Evolutionary conservation across 108 stramenopile species (phyloP), one percentile per base, ranked within the genome.

Genomic region (Cylindrotheca fusiformis): DNA sequence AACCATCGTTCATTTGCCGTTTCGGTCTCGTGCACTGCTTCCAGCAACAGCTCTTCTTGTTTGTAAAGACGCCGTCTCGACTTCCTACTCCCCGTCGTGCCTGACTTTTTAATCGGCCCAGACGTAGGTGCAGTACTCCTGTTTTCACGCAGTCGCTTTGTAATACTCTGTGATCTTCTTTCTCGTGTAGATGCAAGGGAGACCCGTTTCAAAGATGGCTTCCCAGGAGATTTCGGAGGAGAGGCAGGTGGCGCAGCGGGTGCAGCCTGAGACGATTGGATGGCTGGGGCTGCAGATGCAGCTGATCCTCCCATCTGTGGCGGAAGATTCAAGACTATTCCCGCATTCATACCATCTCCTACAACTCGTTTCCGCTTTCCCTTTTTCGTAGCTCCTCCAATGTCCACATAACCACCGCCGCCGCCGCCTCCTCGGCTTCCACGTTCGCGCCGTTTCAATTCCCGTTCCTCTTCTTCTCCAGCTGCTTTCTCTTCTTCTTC

Each of bases 11-110:
- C 18, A 75, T 94, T 94, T 61, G 80, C 82, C 4, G 79, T 73
- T 60, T 89, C 90, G 51, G 93, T 94, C 3, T 63, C 60, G 29
- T 78, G 67, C 6, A 82, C 77, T 0, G 93, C 82, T 67, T 94
- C 93, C 33, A 94, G 46, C 5, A 94, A 69, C 28, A 94, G 56
- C 60, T 94, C 90, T 75, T 91, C 93, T 70, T 94, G 93, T 26
- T 80, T 75, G 55, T 75, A 78, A 20, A 56, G 68, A 28, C 65
- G 69, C 63, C 74, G 78, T 47, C 70, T 73, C 23, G 55, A 33
- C 44, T 68, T 63, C n/a, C 24, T 65, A 19, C 20, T 33, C n/a
- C 27, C 32, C 6, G 53, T 67, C 29, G 52, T 56, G 14, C 27
- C 53, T 14, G 36, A 24, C 25, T 32, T 24, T 6, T 55, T 21